Conservation (phyloP, 129 eudicot species). For the Dittrichia graveolens region DNA sequence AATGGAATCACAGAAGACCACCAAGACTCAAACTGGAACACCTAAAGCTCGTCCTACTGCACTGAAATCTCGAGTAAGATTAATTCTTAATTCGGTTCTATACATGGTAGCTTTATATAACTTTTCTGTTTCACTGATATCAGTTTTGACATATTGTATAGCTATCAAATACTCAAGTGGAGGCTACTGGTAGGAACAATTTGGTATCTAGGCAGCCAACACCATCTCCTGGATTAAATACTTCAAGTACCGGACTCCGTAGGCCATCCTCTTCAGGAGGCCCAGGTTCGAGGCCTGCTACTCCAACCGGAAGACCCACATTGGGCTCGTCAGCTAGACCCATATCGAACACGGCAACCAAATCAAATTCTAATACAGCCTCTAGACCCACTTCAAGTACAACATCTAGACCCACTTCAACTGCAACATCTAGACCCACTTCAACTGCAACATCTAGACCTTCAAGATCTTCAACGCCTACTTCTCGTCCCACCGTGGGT, state of each 20-base stretch:
- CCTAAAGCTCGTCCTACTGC: slow-evolving; percentile 85
- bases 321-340: slow-evolving; percentile 40
- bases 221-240: slow-evolving; percentile 52
- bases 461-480: slow-evolving; percentile 78
- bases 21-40: slow-evolving; percentile 63
- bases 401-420: slow-evolving; percentile 39
- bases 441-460: slow-evolving; percentile 54
- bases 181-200: slow-evolving; percentile 55
- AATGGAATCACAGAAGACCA: slow-evolving; percentile 67
- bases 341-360: slow-evolving; percentile 51
- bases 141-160: slow-evolving; percentile 37
- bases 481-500: slow-evolving; percentile 55
- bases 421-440: slow-evolving; percentile 19
- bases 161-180: slow-evolving; percentile 81
- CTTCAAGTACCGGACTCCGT: slow-evolving; percentile 60
- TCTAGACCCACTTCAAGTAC: slow-evolving; percentile 42
- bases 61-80: slow-evolving; percentile 85
- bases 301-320: slow-evolving; percentile 80
- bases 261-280: slow-evolving; percentile 87
- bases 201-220: slow-evolving; percentile 58
- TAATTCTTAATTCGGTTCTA: slow-evolving; percentile 5
- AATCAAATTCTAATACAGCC: no score
- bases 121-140: slow-evolving; percentile 1
- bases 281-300: slow-evolving; percentile 72
- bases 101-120: slow-evolving; percentile 10